Conservation (phyloP, 2,329 filamentous ascomycete species). For the Aspergillus neoniger region DNA sequence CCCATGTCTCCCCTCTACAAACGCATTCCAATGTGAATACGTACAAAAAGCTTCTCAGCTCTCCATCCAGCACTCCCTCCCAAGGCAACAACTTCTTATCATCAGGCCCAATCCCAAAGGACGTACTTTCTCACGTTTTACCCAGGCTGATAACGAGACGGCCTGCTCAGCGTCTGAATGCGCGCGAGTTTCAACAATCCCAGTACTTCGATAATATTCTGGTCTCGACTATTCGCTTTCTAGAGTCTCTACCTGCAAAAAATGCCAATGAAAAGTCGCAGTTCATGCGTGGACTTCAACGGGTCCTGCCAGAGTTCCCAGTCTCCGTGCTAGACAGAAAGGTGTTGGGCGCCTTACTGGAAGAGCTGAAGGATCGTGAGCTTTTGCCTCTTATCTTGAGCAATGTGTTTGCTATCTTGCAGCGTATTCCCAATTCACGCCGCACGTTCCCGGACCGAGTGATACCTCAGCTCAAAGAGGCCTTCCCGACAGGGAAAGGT, state of each 20-base stretch:
- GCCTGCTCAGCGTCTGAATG: conserved; percentile 82
- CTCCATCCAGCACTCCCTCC: conserved; percentile 76
- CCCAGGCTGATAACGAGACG: conserved; percentile 83
- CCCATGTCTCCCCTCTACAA: conserved; percentile 83
- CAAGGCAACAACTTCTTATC: conserved; percentile 81
- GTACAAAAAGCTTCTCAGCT: conserved; percentile 82
- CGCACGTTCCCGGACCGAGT: conserved; percentile 82
- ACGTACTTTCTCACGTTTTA: conserved; percentile 73
- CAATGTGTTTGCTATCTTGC: conserved; percentile 88
- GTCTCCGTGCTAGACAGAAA: conserved; percentile 95
- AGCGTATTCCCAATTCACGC: conserved; percentile 73
- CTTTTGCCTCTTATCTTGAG: conserved; percentile 81
- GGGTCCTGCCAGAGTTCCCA: conserved; percentile 88
- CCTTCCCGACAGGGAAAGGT: conserved; percentile 64
- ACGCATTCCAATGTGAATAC: conserved; percentile 76
- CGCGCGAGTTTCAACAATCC: conserved; percentile 89
- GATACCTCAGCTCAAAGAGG: conserved; percentile 78
- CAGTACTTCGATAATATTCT: conserved; percentile 97
- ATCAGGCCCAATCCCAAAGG: conserved; percentile 74
- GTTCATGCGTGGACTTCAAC: conserved; percentile 84
- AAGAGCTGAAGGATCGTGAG: conserved; percentile 91
- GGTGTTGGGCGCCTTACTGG: conserved; percentile 80
- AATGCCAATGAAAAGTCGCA: conserved; percentile 86
- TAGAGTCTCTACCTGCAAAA: conserved; percentile 89
- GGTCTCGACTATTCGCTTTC: conserved; percentile 91